Conservation (phyloP, 768 basidiomycete genomes). For the Cubamyces lactineus region DNA sequence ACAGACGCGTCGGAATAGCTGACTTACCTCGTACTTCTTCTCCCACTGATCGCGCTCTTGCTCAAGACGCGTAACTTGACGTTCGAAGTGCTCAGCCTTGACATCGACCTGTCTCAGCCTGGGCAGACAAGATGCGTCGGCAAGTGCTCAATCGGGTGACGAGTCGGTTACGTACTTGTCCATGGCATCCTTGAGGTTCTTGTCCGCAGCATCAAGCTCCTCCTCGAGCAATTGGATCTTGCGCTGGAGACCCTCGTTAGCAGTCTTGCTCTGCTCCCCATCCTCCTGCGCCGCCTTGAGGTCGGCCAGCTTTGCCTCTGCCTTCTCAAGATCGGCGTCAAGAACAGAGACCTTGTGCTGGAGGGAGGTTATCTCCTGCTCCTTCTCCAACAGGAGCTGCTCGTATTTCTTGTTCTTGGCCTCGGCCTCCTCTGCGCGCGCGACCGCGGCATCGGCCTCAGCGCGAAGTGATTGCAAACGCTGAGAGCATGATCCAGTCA, state of each 20-base stretch:
- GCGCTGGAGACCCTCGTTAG: constrained; percentile 71
- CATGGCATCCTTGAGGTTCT: constrained; percentile 93
- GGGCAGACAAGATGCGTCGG: constrained; percentile 14
- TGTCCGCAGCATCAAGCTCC: constrained; percentile 94
- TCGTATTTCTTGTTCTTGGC: constrained; percentile 77
- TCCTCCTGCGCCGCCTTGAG: constrained; percentile 69
- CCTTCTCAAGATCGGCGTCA: constrained; percentile 70
- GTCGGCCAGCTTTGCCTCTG: constrained; percentile 66
- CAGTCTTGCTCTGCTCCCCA: constrained; percentile 67
- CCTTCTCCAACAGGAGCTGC: constrained; percentile 74
- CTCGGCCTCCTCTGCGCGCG: constrained; percentile 89
- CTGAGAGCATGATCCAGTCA: constrained; percentile 39
- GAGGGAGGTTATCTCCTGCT: constrained; percentile 86
- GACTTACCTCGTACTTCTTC: constrained; percentile 88
- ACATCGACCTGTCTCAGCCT: constrained; percentile 96
- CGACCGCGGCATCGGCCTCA: constrained; percentile 82
- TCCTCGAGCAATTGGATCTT: constrained; percentile 94
- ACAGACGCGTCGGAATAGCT: not conserved
- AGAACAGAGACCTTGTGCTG: constrained; percentile 66
- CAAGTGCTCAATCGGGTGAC: not conserved
- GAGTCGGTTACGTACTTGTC: constrained; percentile 79
- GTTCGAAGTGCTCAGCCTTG: constrained; percentile 98
- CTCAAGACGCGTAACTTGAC: constrained; percentile 83
- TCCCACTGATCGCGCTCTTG: constrained; percentile 93
- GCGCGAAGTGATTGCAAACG: constrained; percentile 76